phyloP scores from a whole-genome alignment of 306 rosid species.

The Quercus engelmannii region DNA sequence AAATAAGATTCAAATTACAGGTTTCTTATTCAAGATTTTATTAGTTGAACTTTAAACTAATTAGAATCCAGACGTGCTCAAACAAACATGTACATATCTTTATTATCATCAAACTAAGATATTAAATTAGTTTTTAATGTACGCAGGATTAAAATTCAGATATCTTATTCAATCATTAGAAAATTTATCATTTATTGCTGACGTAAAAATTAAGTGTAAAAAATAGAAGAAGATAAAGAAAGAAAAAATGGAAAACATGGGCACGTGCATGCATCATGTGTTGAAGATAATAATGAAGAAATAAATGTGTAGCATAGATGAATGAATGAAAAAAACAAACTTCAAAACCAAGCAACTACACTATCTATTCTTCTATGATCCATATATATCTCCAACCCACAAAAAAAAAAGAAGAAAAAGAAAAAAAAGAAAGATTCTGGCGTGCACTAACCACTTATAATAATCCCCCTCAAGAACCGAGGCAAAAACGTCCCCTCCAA shows the following conservation, averaged over 20 bases:
- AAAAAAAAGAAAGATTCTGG: slow-evolving; percentile 53
- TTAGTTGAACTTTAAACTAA: no score
- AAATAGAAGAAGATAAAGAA: no score
- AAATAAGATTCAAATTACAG: no score
- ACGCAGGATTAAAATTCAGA: fast-evolving
- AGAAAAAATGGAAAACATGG: slow-evolving; percentile 4
- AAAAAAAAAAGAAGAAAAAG: neutral
- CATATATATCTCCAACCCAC: slow-evolving; percentile 13
- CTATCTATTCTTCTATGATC: neutral
- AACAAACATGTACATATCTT: no score
- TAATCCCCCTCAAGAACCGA: slow-evolving; percentile 42
- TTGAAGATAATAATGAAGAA: slow-evolving; percentile 16
- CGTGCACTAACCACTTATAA: slow-evolving; percentile 58
- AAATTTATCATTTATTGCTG: no score
- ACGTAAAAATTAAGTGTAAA: no score
- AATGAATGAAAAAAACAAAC: slow-evolving; percentile 35
- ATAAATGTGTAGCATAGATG: neutral
- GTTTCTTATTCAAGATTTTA: no score
- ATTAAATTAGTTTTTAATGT: fast-evolving
- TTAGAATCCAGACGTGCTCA: no score
- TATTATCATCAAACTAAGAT: no score
- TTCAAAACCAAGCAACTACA: slow-evolving; percentile 65
- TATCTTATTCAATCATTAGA: no score
- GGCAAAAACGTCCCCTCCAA: slow-evolving; percentile 29
- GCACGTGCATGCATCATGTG: slow-evolving; percentile 42